Evolutionary conservation across 345 rosid genomes (phyloP).

Genomic region (Brassica nigra): DNA sequence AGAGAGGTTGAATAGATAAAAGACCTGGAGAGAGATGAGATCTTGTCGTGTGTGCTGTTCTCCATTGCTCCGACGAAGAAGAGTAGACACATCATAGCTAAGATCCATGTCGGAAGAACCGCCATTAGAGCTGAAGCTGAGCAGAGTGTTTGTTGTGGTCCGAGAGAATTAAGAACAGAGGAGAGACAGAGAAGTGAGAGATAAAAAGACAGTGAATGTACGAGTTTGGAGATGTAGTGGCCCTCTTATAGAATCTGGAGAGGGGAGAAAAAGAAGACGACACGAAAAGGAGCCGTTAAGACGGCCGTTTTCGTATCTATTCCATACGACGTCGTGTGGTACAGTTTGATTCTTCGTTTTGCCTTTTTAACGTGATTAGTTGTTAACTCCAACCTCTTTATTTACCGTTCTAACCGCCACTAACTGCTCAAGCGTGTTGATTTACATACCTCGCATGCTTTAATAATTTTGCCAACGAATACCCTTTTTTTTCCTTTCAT

Average conservation of each 20-base stretch:
- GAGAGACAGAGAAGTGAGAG: constrained; percentile 24
- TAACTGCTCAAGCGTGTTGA: constrained; percentile 43
- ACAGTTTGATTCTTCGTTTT: constrained; percentile 7
- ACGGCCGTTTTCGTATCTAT: constrained; percentile 41
- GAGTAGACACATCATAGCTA: constrained; percentile 33
- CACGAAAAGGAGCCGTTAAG: constrained; percentile 43
- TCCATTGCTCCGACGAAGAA: constrained; percentile 41
- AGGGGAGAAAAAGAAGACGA: constrained; percentile 12
- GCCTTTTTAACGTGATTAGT: constrained; percentile 29
- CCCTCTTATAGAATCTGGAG: constrained; percentile 31
- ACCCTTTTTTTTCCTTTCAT: background rate
- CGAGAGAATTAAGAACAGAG: constrained; percentile 33
- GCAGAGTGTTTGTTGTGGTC: constrained; percentile 17
- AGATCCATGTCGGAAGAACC: constrained; percentile 36
- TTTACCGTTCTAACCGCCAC: constrained; percentile 45
- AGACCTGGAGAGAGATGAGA: constrained; percentile 37
- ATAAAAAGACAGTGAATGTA: constrained; percentile 35
- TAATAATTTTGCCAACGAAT: background rate
- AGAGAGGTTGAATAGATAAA: constrained; percentile 2
- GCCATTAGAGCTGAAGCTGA: constrained; percentile 36
- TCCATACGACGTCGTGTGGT: constrained; percentile 21
- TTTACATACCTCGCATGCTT: constrained; percentile 33
- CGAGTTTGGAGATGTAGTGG: constrained; percentile 37
- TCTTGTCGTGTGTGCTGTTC: constrained; percentile 25
- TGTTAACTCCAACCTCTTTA: constrained; percentile 1